Conservation (phyloP, 2,329 filamentous ascomycete genomes). For the Sporothrix sp. region DNA sequence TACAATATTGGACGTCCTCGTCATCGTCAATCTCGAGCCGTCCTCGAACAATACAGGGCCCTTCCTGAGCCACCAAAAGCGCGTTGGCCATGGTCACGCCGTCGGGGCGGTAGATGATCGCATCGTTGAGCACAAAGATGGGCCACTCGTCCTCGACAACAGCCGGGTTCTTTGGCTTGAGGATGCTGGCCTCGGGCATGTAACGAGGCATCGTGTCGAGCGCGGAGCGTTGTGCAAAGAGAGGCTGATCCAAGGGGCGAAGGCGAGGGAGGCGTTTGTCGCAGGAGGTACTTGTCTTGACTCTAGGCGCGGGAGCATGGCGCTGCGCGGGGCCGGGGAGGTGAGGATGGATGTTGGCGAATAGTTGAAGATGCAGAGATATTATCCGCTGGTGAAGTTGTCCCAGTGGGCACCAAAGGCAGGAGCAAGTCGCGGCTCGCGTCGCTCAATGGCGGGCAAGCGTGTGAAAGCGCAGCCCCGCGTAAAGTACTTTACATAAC, state of each 20-base stretch:
- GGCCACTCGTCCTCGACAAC: conserved; percentile 44
- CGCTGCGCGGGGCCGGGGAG: too few relatives aligned
- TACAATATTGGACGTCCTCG: conserved; percentile 32
- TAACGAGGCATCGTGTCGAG: not conserved
- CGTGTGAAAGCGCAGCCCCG: not conserved
- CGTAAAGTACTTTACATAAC: not conserved
- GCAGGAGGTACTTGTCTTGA: not conserved
- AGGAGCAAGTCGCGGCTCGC: not conserved
- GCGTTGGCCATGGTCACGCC: conserved; percentile 48
- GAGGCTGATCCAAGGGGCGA: not conserved
- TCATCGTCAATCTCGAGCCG: conserved; percentile 41
- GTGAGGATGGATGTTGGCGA: too few relatives aligned
- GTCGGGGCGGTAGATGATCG: conserved; percentile 46
- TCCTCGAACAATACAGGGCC: conserved; percentile 54
- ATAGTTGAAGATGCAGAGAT: too few relatives aligned
- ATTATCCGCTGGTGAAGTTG: too few relatives aligned
- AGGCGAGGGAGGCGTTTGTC: not conserved
- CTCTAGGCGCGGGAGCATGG: not conserved
- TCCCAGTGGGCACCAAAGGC: too few relatives aligned
- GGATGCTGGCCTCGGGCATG: conserved; percentile 18
- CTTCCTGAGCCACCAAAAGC: conserved; percentile 48
- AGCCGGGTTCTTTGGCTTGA: conserved; percentile 26
- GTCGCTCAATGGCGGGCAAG: not conserved
- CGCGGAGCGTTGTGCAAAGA: not conserved
- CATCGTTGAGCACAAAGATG: conserved; percentile 51